phyloP scores from a whole-genome alignment of 176 grass and related monocot species.

The Sorghum bicolor region DNA sequence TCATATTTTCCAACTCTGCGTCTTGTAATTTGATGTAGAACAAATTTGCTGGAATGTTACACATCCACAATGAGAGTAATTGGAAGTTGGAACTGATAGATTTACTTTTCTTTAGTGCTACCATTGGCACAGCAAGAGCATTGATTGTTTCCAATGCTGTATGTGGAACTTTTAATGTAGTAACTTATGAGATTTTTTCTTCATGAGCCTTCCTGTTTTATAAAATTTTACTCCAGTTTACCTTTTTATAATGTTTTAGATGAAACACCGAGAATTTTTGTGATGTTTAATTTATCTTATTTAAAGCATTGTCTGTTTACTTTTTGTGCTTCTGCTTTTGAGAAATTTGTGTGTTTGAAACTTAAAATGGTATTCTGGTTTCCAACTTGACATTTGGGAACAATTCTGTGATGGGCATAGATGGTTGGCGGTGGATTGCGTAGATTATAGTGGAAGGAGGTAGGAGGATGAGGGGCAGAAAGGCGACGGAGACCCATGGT shows the following conservation, averaged over 20 bases:
- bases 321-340: constrained; percentile 15
- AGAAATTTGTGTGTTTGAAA: neutral
- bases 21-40: neutral
- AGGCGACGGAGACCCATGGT: too few species aligned
- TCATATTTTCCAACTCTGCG: neutral
- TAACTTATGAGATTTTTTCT: neutral
- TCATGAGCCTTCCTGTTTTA: neutral
- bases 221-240: constrained; percentile 1
- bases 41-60: neutral
- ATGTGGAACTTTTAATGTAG: neutral
- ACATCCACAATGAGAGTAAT: neutral
- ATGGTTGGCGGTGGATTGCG: too few species aligned
- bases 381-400: neutral
- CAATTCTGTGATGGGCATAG: neutral
- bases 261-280: neutral
- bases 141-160: neutral
- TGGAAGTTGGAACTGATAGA: neutral
- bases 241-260: neutral
- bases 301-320: neutral
- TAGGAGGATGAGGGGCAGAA: too few species aligned
- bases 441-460: too few species aligned
- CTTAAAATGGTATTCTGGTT: constrained; percentile 2
- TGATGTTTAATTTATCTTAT: neutral
- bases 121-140: neutral
- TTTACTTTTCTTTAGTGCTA: constrained; percentile 5